Evolutionary conservation across 208 protist species (phyloP), one percentile per base, ranked within the genome.

Genomic region (Tritrichomonas musculus): DNA sequence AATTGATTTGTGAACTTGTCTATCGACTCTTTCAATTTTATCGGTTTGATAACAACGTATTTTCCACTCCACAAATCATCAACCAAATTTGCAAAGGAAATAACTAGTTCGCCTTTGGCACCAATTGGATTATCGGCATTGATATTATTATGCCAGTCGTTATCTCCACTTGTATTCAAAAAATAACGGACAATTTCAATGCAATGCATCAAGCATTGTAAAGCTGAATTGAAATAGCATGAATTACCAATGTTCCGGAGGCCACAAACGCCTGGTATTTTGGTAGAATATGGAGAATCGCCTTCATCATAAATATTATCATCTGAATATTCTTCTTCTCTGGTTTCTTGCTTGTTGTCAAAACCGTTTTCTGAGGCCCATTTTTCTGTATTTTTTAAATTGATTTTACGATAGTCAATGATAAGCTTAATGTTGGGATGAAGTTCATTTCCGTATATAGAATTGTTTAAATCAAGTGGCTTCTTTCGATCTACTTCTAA

Each of bases 171-270:
- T 25, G 20, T 60, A 64, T 49, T 49, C 14, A 94, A 44, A 72
- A 95, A 94, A 84, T 69, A 93, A 30, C 25, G 0, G 0, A 96
- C 96, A 53, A 99, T 96, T 33, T 72, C 69, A 11, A 93, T 93
- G 80, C 97, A 98, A 95, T 98, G 97, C 50, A 94, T 95, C 25
- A 99, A 95, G 39, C 98, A 96, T 96, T 99, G 98, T 64, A 99
- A 94, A 20, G 96, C 97, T 0, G 96, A 94, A 96, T 99, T 99
- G 94, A 99, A 98, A 96, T 98, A 99, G 94, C 98, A 99, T 50
- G 98, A 99, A 94, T 99, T 99, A 73, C 98, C 97, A 8, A 99
- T 94, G 94, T 99, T 99, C 64, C 95, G 30, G 22, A 99, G 94
- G 0, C 97, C 97, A 80, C 94, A 41, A 36, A 66, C 13, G 20